These are phyloP conservation scores for Pleurotus ostreatus DNA, from an alignment of 768 basidiomycete species.

Conservation along the genomic window DNA sequence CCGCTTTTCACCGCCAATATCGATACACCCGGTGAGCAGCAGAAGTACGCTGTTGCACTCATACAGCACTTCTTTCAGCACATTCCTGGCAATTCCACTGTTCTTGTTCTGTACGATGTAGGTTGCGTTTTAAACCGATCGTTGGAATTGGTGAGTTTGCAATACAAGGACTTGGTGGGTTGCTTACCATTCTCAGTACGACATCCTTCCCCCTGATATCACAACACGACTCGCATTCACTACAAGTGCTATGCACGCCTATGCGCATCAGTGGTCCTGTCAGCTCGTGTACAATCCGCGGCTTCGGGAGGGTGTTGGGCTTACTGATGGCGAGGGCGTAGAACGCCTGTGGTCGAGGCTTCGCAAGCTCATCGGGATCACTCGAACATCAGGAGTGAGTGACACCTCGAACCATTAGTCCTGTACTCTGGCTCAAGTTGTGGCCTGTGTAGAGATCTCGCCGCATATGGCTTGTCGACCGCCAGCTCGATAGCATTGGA, in stretches of 20 bases:
- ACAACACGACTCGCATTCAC: conserved; percentile 18
- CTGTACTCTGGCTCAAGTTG: neutral
- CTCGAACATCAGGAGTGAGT: too few species aligned
- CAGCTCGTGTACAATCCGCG: conserved; percentile 30
- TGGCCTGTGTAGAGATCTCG: conserved; percentile 16
- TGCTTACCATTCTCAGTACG: conserved; percentile 21
- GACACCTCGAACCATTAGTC: too few species aligned
- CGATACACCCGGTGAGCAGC: conserved; percentile 24
- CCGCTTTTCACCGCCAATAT: conserved; percentile 29
- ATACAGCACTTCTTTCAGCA: conserved; percentile 23
- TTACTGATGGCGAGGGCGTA: conserved; percentile 30
- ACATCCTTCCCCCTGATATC: conserved; percentile 16
- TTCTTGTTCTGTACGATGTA: conserved; percentile 22
- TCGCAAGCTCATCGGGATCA: neutral
- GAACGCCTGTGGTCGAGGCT: conserved; percentile 29
- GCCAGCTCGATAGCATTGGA: conserved; percentile 22
- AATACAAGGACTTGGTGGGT: neutral
- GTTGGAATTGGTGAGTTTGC: conserved; percentile 13
- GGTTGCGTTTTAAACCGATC: conserved; percentile 16
- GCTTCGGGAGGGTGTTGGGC: conserved; percentile 21
- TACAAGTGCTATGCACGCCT: conserved; percentile 31
- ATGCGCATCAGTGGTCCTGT: conserved; percentile 29
- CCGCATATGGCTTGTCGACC: conserved; percentile 30
- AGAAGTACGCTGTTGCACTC: conserved; percentile 24
- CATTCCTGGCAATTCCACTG: conserved; percentile 16